Conservation (phyloP, 495 filamentous ascomycete genomes). For the Trichoderma asperelloides region DNA sequence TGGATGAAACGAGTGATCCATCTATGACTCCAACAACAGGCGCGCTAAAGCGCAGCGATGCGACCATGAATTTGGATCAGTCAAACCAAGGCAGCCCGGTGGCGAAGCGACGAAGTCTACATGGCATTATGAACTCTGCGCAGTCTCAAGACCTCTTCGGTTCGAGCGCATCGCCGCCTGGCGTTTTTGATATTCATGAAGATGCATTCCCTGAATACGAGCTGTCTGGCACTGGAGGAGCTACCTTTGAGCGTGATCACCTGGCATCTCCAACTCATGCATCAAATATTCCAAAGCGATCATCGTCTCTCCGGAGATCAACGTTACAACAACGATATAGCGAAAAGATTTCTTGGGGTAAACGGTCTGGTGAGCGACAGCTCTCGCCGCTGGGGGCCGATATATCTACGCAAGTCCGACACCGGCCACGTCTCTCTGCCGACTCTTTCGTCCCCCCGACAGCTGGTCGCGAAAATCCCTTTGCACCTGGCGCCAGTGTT, state of each 20-base stretch:
- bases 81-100: constrained; percentile 70
- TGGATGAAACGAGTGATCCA: constrained; percentile 26
- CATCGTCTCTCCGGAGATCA: constrained; percentile 73
- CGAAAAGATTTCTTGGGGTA: constrained; percentile 49
- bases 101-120: constrained; percentile 77
- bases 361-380: constrained; percentile 37
- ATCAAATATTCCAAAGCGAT: constrained; percentile 35
- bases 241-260: constrained; percentile 22
- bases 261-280: constrained; percentile 21
- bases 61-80: constrained; percentile 77
- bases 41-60: constrained; percentile 86
- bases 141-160: constrained; percentile 68
- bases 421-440: constrained; percentile 63
- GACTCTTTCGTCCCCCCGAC: constrained; percentile 59
- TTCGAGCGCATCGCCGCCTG: constrained; percentile 28
- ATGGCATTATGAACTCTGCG: constrained; percentile 50
- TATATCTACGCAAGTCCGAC: constrained; percentile 41
- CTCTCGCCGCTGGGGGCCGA: constrained; percentile 30
- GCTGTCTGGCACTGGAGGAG: constrained; percentile 22
- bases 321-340: constrained; percentile 71
- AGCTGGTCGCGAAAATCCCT: constrained; percentile 50
- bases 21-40: constrained; percentile 51
- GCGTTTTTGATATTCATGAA: constrained; percentile 1
- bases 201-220: constrained; percentile 26
- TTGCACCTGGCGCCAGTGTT: constrained; percentile 43